Evolutionary conservation across 805 yeast species (phyloP), one percentile per base, ranked within the genome.

Genomic region (Sugiyamaella smithiae): DNA sequence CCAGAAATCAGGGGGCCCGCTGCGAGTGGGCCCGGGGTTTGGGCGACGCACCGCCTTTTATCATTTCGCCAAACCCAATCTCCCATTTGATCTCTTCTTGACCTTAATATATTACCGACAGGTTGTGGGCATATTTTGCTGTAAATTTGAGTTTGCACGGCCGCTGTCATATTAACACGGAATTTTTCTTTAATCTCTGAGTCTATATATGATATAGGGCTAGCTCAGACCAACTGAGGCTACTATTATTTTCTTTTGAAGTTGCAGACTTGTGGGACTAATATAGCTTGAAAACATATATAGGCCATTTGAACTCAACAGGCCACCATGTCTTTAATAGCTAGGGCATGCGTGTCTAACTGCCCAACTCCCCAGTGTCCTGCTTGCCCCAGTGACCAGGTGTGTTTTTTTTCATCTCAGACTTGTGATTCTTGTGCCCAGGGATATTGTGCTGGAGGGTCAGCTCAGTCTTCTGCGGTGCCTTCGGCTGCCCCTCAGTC

Each of bases 401-500:
- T 69, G 56, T 85, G 91, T 63, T 71, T 68, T 2, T 63, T 75
- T 57, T 72, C 85, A 0, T 66, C 77, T 0, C 81, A 75, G 54
- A 73, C 87, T 0, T 84, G 90, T 61, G 46, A 64, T 1, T 48
- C 68, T 42, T 85, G 91, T 62, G 78, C 90, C 5, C 20, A 14
- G 9, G 0, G 61, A 63, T 5, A 74, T 78, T 0, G 73, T 72
- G 53, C 84, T 88, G 62, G 60, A 68, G 2, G 66, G 63, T 1
- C 40, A 49, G 46, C 51, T 12, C 31, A 49, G n/a, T 36, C 50
- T 26, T 26, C 52, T 11, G 35, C 49, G 35, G 53, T 57, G 2
- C 38, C 50, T 4, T 35, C 55, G 12, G 29, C 29, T 45, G 33
- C 52, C 16, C 8, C 49, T 16, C 51, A 51, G 14, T 60, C 68